A percentile compares a stretch with the other conserved stretches of the same genome.
Evolutionary conservation across 139 green algal genomes (phyloP).

Genomic region (Dunaliella primolecta): DNA sequence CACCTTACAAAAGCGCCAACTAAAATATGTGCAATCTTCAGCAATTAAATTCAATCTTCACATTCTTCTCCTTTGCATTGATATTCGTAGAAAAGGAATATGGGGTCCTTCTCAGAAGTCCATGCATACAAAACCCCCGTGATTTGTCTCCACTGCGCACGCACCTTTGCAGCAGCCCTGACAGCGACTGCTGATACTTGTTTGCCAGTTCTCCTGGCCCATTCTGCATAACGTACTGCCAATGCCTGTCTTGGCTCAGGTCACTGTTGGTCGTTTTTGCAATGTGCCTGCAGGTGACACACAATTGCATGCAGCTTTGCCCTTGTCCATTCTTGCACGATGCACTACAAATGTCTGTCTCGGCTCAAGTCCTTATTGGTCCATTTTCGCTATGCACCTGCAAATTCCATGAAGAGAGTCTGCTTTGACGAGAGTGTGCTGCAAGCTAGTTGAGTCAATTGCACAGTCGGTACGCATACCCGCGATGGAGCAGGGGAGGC

Average conservation of each 20-base stretch:
- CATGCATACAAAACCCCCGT: too few relatives aligned
- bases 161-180: neutral
- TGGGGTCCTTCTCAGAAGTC: too few relatives aligned
- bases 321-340: too few relatives aligned
- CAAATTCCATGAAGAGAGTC: neutral
- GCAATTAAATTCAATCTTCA: too few relatives aligned
- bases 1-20: too few relatives aligned
- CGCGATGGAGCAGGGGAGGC: too few relatives aligned
- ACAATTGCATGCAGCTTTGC: neutral
- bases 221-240: conserved; percentile 7
- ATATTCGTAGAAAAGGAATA: too few relatives aligned
- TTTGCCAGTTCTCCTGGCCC: neutral
- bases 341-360: too few relatives aligned
- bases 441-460: neutral
- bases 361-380: too few relatives aligned
- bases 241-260: neutral
- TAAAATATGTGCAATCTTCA: too few relatives aligned
- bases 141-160: too few relatives aligned
- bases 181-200: neutral
- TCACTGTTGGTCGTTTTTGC: neutral
- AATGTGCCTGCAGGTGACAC: neutral
- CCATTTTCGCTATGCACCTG: neutral
- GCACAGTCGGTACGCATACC: neutral
- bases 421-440: neutral
- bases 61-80: too few relatives aligned